A percentile compares a stretch with the other conserved stretches of the same genome.
phyloP scores from a whole-genome alignment of 257 asterid genomes.

The Jacaranda mimosifolia region DNA sequence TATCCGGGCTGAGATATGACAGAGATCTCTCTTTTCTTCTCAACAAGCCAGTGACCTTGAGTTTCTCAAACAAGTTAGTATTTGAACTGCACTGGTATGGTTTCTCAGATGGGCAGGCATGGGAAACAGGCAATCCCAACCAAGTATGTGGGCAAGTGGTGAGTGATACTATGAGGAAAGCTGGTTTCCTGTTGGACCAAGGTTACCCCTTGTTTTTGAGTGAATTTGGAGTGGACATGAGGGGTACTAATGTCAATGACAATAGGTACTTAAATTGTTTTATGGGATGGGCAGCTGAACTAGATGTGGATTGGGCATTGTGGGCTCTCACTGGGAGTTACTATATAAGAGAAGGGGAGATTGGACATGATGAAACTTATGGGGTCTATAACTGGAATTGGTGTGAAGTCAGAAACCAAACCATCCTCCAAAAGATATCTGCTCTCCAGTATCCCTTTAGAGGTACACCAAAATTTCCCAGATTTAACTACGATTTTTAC shows the following conservation, averaged over 20 bases:
- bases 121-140: constrained; percentile 76
- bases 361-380: constrained; percentile 73
- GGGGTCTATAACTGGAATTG: constrained; percentile 87
- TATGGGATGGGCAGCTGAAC: constrained; percentile 91
- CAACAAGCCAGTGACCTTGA: constrained; percentile 52
- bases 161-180: constrained; percentile 51
- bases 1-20: constrained; percentile 78
- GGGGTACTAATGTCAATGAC: constrained; percentile 88
- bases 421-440: constrained; percentile 65
- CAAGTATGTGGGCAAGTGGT: constrained; percentile 77
- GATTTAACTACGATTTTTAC: neutral
- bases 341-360: constrained; percentile 70
- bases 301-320: constrained; percentile 87
- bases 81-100: constrained; percentile 91
- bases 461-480: constrained; percentile 48
- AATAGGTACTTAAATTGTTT: constrained; percentile 85
- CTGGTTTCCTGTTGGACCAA: constrained; percentile 71
- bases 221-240: constrained; percentile 83
- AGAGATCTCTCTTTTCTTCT: constrained; percentile 73
- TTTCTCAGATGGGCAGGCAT: constrained; percentile 72
- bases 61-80: constrained; percentile 69
- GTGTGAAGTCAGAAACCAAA: constrained; percentile 68
- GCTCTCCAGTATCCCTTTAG: constrained; percentile 73
- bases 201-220: constrained; percentile 94
- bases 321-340: constrained; percentile 94